Base-by-base conservation (phyloP, 768 basidiomycete genomes). In the Russula griseocarnosa region DNA sequence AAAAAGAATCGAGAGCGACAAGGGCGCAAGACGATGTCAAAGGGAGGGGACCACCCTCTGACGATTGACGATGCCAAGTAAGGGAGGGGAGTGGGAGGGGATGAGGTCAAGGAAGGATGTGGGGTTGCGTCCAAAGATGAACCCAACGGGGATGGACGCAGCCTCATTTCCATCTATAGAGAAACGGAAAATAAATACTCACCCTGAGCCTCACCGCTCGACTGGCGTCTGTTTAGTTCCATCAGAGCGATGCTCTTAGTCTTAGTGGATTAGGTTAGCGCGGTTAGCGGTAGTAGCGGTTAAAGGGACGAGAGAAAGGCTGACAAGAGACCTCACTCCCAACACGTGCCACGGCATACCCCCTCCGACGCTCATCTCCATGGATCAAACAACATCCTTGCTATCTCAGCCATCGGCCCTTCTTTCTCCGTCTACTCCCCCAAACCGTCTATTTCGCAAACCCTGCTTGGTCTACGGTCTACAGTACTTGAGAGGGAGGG, bases 41-140 rank as follows among this genome's bases (percentile, higher is more conserved):
- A 32, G 16, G n/a, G n/a, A 5, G 8, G 8, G 8, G 32, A n/a
- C n/a, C n/a, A 32, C 32, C 32, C 32, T 32, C 5, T 32, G 32
- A 32, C 32, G n/a, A n/a, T n/a, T n/a, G n/a, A n/a, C n/a, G 9
- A 8, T 32, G 0, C 32, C 32, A 32, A 32, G 32, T 3, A 42
- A 32, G n/a, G 3, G 24, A n/a, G 34, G 42, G 32, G 5, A n/a
- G 52, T 30, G 30, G 30, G 16, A 28, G 40, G 6, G 30, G 24
- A 32, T 20, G 49, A 3, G 30, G 38, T 22, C 30, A 54, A 26
- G 16, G 52, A 22, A 1, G 42, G 44, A 34, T 32, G 30, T 6
- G n/a, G 51, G 26, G 26, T 61, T 61, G 34, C 60, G 60, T 20
- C 44, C 60, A 44, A 36, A 58, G 8, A 44, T 24, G 42, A 46